Base-by-base conservation (phyloP, 2,329 filamentous ascomycete species). In the Sporothrix brasiliensis region DNA sequence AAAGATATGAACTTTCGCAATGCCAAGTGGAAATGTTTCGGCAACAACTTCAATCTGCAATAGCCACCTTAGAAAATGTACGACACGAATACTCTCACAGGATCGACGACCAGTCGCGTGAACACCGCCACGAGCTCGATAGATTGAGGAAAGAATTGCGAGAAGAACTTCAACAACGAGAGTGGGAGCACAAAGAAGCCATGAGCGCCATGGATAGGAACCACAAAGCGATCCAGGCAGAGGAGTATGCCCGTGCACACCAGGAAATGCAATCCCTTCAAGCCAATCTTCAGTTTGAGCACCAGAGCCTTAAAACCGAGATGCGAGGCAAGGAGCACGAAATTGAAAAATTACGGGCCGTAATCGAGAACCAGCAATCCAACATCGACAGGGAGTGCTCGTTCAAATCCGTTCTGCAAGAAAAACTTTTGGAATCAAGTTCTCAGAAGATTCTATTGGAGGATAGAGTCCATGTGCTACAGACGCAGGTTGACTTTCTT, bases 401-500 rank as follows among this genome's bases (percentile, higher is more conserved):
- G 7, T 82, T 89, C 69, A 90, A 90, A 73, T 82, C 83, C 54
- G 81, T 78, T 3, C 77, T 86, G 0, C 82, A 85, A 73, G 82
- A 79, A 41, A 86, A 81, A 50, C 79, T 92, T 21, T 82, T 86
- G 4, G 88, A 89, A 52, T 83, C 87, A 9, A 85, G 87, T 4
- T 83, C 84, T 10, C 87, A 88, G 53, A 89, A 88, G 70, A 83
- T 88, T 13, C 87, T 87, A 0, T 83, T 97, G 13, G 92, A 97
- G 74, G 89, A 88, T 49, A 89, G 91, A 30, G 89, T 92, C 73
- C 89, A 90, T 73, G 91, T 90, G 3, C 86, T 97, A 73, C 88
- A 90, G 74, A 92, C 92, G 1, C 92, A 94, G 75, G 91, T 97
- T 71, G 90, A 94, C 74, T 97, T 96, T 77, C 87, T 97, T 21